Conservation (phyloP, 2,329 filamentous ascomycete species). For the Domatiomyces globalis region DNA sequence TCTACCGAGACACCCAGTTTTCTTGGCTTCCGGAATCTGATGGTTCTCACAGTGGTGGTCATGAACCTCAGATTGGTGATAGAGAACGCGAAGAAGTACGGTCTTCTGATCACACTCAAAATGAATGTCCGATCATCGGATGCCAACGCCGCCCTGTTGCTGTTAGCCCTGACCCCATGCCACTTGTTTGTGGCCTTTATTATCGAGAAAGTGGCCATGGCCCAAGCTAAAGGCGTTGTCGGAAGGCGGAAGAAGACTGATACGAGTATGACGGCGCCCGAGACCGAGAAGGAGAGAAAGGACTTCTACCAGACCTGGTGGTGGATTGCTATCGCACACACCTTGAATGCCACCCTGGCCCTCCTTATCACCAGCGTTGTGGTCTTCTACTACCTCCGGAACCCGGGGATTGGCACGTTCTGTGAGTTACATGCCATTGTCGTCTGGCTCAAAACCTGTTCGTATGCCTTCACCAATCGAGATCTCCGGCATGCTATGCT, state of each 20-base stretch:
- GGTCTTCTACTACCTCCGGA: slow-evolving; percentile 83
- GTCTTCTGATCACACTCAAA: slow-evolving; percentile 78
- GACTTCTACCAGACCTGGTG: slow-evolving; percentile 64
- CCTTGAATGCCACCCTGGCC: slow-evolving; percentile 68
- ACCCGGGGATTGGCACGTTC: slow-evolving; percentile 83
- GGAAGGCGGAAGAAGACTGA: slow-evolving; percentile 38
- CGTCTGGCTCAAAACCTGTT: slow-evolving; percentile 90
- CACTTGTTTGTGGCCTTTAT: slow-evolving; percentile 82
- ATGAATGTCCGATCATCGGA: slow-evolving; percentile 76
- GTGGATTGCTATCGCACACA: slow-evolving; percentile 65
- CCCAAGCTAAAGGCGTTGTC: slow-evolving; percentile 57
- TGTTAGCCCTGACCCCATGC: slow-evolving; percentile 79
- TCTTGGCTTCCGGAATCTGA: slow-evolving; percentile 84
- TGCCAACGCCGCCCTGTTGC: slow-evolving; percentile 55
- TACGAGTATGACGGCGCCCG: slow-evolving; percentile 41
- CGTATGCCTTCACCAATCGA: slow-evolving; percentile 91
- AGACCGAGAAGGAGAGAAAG: slow-evolving; percentile 44
- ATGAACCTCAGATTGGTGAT: slow-evolving; percentile 90
- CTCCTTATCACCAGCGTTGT: slow-evolving; percentile 67
- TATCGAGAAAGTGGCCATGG: slow-evolving; percentile 72
- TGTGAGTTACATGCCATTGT: slow-evolving; percentile 86
- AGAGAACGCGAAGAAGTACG: slow-evolving; percentile 71
- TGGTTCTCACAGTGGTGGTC: slow-evolving; percentile 83
- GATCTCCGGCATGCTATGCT: slow-evolving; percentile 85
- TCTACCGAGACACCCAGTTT: slow-evolving; percentile 64